Conservation (phyloP, 805 yeast genomes). For the Starmerella tilneyi region DNA sequence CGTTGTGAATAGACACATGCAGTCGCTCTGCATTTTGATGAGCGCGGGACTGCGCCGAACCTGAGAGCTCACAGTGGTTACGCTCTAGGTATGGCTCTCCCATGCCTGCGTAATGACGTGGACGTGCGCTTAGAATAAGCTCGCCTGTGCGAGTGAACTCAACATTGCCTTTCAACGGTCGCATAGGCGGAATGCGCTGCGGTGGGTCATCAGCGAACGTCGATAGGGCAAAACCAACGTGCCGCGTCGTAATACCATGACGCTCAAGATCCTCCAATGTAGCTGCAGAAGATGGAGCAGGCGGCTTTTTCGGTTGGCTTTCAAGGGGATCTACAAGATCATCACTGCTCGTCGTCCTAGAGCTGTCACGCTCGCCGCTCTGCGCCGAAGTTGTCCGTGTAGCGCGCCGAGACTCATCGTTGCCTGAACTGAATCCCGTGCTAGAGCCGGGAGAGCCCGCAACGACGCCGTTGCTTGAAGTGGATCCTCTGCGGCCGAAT, state of each 20-base stretch:
- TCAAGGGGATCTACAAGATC: slow-evolving; percentile 2
- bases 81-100: slow-evolving; percentile 17
- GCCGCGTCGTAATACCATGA: slow-evolving; percentile 14
- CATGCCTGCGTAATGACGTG: slow-evolving; percentile 2
- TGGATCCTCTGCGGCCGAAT: too few relatives aligned
- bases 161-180: slow-evolving; percentile 71
- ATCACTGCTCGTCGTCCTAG: not conserved
- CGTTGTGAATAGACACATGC: slow-evolving; percentile 14
- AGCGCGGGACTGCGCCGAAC: slow-evolving; percentile 20
- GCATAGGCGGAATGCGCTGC: slow-evolving; percentile 83
- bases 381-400: slow-evolving; percentile 8
- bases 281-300: not conserved
- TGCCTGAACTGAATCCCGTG: too few relatives aligned
- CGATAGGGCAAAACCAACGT: slow-evolving; percentile 54
- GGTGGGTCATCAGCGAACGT: slow-evolving; percentile 74
- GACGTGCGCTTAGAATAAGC: slow-evolving; percentile 15
- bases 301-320: not conserved
- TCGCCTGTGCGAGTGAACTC: slow-evolving; percentile 30
- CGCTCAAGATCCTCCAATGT: slow-evolving; percentile 12
- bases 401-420: too few relatives aligned
- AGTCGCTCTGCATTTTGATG: slow-evolving; percentile 23
- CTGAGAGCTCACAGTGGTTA: slow-evolving; percentile 19
- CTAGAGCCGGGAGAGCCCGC: too few relatives aligned
- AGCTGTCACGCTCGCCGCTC: not conserved
- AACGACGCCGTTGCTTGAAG: too few relatives aligned